Evolutionary conservation across 495 filamentous ascomycete genomes (phyloP), one percentile per base, ranked within the genome.

Genomic region (Xylaria cubensis): DNA sequence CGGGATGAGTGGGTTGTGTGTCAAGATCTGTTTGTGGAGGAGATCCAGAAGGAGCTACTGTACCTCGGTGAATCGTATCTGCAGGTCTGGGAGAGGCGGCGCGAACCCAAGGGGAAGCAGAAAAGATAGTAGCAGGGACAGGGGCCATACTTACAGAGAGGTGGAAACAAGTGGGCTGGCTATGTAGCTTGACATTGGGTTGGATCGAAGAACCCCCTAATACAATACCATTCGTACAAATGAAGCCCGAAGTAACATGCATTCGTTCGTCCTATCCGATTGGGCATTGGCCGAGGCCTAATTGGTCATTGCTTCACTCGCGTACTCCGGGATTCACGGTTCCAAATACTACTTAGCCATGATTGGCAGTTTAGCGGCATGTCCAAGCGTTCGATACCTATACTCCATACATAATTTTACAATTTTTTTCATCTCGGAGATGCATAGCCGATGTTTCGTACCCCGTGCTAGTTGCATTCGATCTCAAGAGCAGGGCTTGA

Each of bases 61-160:
- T 97, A 96, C 78, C 92, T 95, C 2, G 92, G 94, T 39, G 96
- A 99, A 86, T 93, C 90, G 53, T 98, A 97, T 84, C 78, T 98
- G 74, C 97, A 98, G 90, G 90, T 99, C 67, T 99, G 96, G 96
- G 96, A 99, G 86, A 87, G 92, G 80, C 88, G 96, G 82, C 74
- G 77, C 63, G 75, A 79, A 63, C 65, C 70, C 9, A 79, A 75
- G 67, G 75, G 72, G 0, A 79, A 79, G 41, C 72, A 73, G 63
- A 79, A 74, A 72, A 72, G 67, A 42, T 79, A 55, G 36, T 39
- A 39, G 34, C 7, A 36, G 12, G 39, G 39, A 42, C 39, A 42
- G 66, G 58, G 19, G 42, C 39, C 10, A 69, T 5, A n/a, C n/a
- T n/a, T n/a, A 24, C 65, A n/a, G 21, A 29, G 19, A 42, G 19